Base-by-base conservation (phyloP, 2,329 filamentous ascomycete genomes). In the Neonectria faginata region DNA sequence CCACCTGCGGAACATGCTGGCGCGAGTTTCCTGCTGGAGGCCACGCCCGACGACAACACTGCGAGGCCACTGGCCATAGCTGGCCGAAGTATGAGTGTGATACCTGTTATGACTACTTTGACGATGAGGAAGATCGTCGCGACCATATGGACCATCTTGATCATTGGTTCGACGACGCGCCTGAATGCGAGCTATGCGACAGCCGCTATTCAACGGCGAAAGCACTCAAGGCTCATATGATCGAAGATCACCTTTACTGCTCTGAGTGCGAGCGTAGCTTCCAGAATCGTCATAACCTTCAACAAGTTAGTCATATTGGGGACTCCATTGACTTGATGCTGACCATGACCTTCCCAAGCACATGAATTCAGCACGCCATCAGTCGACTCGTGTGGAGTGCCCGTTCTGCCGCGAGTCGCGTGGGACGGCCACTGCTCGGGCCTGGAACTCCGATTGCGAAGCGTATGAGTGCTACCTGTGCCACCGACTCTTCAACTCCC, bases 401-500 rank as follows among this genome's bases (percentile, higher is more conserved):
- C 88, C 85, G 0, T 90, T 87, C 70, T 91, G 89, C 76, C 72
- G 78, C 41, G 64, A 52, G 2, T 29, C 9, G 3, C 86, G 80
- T 65, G 76, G 81, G 10, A 83, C 84, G 0, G 20, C 20, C 20
- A 22, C 2, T 22, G 20, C n/a, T 0, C 65, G 61, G 1, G 75
- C 84, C 0, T 87, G 77, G 73, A 88, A 88, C 57, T 16, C 27
- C 0, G 0, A 16, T 1, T 81, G 82, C 0, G 0, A 27, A 2
- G 67, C 14, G 1, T 70, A 60, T 18, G 70, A 75, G 31, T 77
- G 74, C 31, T 75, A 70, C 50, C 64, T 90, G 4, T 91, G 88
- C 70, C 74, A 82, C 22, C 74, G 76, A 10, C 29, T 70, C 0
- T 90, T 88, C 65, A 56, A 27, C 0, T 61, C 53, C 0, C 57